Conservation (phyloP, 2,329 filamentous ascomycete genomes). For the Venturia oleaginea region DNA sequence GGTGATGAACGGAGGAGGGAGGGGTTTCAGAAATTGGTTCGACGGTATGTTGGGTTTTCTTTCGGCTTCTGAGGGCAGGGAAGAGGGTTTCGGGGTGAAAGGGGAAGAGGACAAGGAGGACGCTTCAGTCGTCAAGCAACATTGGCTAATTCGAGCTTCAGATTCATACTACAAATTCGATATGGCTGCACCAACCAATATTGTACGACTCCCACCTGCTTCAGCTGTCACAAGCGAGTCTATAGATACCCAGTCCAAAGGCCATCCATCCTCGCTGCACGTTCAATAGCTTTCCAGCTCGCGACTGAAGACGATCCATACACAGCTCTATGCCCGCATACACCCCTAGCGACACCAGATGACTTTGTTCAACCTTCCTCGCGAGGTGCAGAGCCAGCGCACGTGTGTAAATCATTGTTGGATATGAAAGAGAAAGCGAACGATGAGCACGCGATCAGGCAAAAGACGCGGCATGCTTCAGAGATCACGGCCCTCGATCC, state of each 20-base stretch:
- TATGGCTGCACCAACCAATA: conserved; percentile 13
- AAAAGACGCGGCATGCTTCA: neutral
- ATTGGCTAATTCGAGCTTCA: neutral
- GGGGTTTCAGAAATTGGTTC: neutral
- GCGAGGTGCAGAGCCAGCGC: neutral
- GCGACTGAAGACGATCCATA: conserved; percentile 8
- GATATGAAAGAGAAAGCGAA: neutral
- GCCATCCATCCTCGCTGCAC: conserved; percentile 12
- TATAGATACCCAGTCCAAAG: conserved; percentile 9
- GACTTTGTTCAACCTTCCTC: neutral
- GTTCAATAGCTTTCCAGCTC: conserved; percentile 12
- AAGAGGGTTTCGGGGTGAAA: too few relatives aligned
- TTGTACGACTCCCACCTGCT: conserved; percentile 13
- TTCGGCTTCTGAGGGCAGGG: too few relatives aligned
- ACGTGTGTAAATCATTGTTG: neutral
- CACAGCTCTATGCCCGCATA: conserved; percentile 5
- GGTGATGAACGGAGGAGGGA: neutral
- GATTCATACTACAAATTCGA: conserved; percentile 14
- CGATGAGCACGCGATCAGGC: neutral
- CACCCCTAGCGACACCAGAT: neutral
- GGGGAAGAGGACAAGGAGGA: too few relatives aligned
- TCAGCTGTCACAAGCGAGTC: conserved; percentile 9
- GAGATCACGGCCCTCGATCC: neutral
- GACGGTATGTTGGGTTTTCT: neutral
- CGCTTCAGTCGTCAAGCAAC: neutral